Conservation (phyloP, 2,329 filamentous ascomycete species). For the Torrubiellomyces zombiae region DNA sequence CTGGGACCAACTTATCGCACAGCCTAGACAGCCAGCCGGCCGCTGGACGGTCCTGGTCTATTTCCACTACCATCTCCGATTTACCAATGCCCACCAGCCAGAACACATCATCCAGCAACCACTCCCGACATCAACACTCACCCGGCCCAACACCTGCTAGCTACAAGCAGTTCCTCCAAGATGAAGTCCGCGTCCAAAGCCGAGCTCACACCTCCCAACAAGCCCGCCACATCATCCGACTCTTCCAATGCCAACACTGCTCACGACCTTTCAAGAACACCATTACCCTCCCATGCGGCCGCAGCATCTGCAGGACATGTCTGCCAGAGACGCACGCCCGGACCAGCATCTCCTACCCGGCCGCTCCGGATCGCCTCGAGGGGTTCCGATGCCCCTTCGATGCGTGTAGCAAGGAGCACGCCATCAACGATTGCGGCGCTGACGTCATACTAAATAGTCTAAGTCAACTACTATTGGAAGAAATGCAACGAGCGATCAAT, state of each 20-base stretch:
- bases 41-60: no score
- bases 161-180: no score
- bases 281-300: conserved; percentile 66
- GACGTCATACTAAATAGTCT: conserved; percentile 65
- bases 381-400: conserved; percentile 61
- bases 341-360: conserved; percentile 62
- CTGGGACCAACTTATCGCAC: no score
- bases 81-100: neutral
- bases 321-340: conserved; percentile 50
- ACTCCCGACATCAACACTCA: neutral
- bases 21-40: no score
- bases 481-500: conserved; percentile 26
- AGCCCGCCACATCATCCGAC: conserved; percentile 32
- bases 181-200: neutral
- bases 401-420: conserved; percentile 54
- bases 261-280: conserved; percentile 50
- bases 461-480: conserved; percentile 39
- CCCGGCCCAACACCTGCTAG: no score
- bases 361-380: conserved; percentile 44
- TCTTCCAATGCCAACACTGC: conserved; percentile 66
- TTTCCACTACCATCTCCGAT: neutral
- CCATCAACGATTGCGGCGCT: conserved; percentile 55
- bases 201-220: conserved; percentile 2
- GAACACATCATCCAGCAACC: neutral
- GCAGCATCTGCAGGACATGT: conserved; percentile 59